phyloP scores from a whole-genome alignment of 2,329 filamentous ascomycete species.

The Colletotrichum spinosum region DNA sequence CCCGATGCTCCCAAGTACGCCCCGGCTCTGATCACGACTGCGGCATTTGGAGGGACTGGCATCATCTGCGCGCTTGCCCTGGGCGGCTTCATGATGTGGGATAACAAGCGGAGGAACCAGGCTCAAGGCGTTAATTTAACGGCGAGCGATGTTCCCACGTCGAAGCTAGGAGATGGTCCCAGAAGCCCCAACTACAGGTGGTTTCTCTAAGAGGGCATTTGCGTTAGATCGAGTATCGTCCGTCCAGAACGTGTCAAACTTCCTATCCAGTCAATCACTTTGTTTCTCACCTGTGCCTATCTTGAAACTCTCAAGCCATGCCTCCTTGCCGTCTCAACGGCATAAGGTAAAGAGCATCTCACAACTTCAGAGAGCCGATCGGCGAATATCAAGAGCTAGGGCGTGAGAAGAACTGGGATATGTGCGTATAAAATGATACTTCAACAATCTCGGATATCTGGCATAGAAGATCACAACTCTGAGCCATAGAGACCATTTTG shows the following conservation, averaged over 20 bases:
- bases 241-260: too few relatives aligned
- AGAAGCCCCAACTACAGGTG: slow-evolving; percentile 60
- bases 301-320: too few relatives aligned
- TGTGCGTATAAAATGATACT: too few relatives aligned
- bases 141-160: slow-evolving; percentile 60
- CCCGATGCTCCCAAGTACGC: slow-evolving; percentile 75
- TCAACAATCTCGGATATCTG: too few relatives aligned
- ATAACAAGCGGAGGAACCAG: slow-evolving; percentile 64
- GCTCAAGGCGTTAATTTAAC: slow-evolving; percentile 62
- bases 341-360: too few relatives aligned
- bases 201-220: slow-evolving; percentile 51
- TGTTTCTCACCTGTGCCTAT: not conserved
- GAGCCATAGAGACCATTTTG: too few relatives aligned
- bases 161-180: slow-evolving; percentile 61
- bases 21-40: slow-evolving; percentile 73
- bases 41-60: slow-evolving; percentile 72
- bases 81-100: slow-evolving; percentile 62
- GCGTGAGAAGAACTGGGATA: too few relatives aligned
- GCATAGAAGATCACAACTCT: too few relatives aligned
- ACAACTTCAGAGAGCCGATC: too few relatives aligned
- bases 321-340: too few relatives aligned
- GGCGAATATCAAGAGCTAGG: too few relatives aligned
- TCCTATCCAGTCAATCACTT: not conserved
- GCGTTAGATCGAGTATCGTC: not conserved
- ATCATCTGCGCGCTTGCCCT: slow-evolving; percentile 47